Evolutionary conservation across 257 asterid genomes (phyloP).

Genomic region (Scutellaria baicalensis): DNA sequence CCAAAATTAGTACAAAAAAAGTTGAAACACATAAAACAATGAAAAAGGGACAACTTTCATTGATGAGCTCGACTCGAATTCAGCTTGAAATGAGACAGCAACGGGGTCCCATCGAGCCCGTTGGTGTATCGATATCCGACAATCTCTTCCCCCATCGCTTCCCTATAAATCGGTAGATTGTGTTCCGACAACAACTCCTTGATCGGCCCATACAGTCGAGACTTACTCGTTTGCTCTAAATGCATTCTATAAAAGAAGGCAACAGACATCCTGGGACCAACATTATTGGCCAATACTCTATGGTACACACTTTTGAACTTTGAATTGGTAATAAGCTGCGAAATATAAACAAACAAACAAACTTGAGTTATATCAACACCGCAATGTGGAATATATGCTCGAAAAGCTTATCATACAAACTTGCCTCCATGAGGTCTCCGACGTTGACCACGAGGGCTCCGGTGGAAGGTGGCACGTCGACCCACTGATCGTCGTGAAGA

Average conservation of each 20-base stretch:
- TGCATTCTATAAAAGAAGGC: constrained; percentile 24
- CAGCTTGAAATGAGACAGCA: background rate
- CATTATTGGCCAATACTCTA: constrained; percentile 23
- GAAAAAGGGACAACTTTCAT: too few relatives aligned
- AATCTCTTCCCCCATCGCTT: background rate
- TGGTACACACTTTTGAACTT: constrained; percentile 30
- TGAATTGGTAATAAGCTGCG: constrained; percentile 31
- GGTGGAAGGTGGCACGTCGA: constrained; percentile 30
- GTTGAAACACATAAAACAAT: background rate
- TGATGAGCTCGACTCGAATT: background rate
- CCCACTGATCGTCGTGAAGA: constrained; percentile 33
- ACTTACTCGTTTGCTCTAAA: background rate
- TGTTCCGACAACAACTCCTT: constrained; percentile 24
- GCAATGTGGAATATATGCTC: too few relatives aligned
- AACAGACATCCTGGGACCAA: constrained; percentile 34
- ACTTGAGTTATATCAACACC: too few relatives aligned
- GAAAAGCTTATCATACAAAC: background rate
- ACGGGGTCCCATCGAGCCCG: background rate
- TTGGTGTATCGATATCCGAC: background rate
- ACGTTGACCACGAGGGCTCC: constrained; percentile 30
- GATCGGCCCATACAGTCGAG: constrained; percentile 6
- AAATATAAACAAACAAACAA: background rate
- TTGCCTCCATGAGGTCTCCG: constrained; percentile 46
- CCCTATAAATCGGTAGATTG: constrained; percentile 5
- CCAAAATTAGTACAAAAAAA: background rate